phyloP scores from a whole-genome alignment of 2,329 filamentous ascomycete species.

The Exophiala aquamarina region DNA sequence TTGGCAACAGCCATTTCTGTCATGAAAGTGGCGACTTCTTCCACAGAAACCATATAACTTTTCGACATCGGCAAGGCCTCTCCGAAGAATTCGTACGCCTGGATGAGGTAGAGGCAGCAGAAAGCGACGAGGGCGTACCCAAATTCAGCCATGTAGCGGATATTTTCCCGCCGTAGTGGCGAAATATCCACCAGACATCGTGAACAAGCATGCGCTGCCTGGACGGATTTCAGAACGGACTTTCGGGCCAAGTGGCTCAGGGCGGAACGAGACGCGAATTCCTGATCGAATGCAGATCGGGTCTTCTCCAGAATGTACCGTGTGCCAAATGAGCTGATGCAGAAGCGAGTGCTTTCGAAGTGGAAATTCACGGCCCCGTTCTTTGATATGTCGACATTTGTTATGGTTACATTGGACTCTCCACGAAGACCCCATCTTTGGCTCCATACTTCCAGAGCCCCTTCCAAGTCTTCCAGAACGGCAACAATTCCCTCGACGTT shows the following conservation, averaged over 20 bases:
- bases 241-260: constrained; percentile 2
- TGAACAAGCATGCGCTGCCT: constrained; percentile 10
- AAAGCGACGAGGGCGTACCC: constrained; percentile 9
- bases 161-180: constrained; percentile 4
- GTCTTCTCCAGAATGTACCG: constrained; percentile 6
- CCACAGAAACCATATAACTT: constrained; percentile 4
- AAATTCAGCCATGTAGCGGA: constrained; percentile 9
- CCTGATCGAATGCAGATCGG: constrained; percentile 1
- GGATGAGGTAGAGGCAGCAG: constrained; percentile 12
- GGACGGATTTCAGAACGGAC: constrained; percentile 11
- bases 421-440: constrained; percentile 12
- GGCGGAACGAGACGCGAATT: neutral
- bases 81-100: constrained; percentile 7
- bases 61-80: neutral
- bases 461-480: constrained; percentile 6
- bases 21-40: constrained; percentile 11
- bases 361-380: constrained; percentile 13
- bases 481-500: neutral
- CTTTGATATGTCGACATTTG: constrained; percentile 7
- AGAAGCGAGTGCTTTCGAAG: constrained; percentile 8
- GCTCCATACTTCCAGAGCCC: constrained; percentile 10
- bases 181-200: constrained; percentile 8
- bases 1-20: constrained; percentile 9
- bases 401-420: constrained; percentile 7
- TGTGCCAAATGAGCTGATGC: constrained; percentile 7